Evolutionary conservation across 768 basidiomycete genomes (phyloP), one percentile per base, ranked within the genome.

Genomic region (Collybiopsis luxurians): DNA sequence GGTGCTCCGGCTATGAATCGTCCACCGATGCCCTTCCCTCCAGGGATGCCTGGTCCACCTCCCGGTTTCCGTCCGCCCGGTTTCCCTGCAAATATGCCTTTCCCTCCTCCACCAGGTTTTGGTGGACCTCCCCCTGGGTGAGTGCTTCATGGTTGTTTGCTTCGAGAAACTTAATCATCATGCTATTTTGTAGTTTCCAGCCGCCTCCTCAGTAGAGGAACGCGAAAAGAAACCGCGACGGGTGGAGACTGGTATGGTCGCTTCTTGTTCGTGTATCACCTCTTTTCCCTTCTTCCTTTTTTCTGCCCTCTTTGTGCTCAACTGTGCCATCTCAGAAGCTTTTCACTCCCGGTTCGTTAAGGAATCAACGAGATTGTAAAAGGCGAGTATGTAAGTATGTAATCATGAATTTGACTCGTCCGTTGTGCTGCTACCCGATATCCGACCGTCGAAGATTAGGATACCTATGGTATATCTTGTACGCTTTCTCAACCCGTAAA

Each of bases 11-110:
- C 80, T 27, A 71, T 86, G 66, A 83, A 78, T 38, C 82, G 89
- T 55, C 88, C 89, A 17, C 88, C 87, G 23, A 86, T 86, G 79
- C 77, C 79, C 15, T 82, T 82, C 63, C 80, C 85, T 45, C 89
- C 90, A 63, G 90, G 90, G 19, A 91, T 94, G 90, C 84, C 88
- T 26, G 91, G 90, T 12, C 85, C 89, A 34, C 92, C 92, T 40
- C 90, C 91, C 47, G 90, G 90, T 55, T 92, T 92, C 79, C 78
- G 87, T 51, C 89, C 91, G 24, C 89, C 88, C 50, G 89, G 90
- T 45, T 89, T 91, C 78, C 89, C 90, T 53, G 86, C 86, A 24
- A 87, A 89, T 51, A 86, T 87, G 81, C 83, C 86, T 13, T 90
- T 90, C 74, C 81, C 84, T 52, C 89, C 90, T 42, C 90, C 91